Conservation (phyloP, 2,329 filamentous ascomycete species). For the Pseudogymnoascus sp. region DNA sequence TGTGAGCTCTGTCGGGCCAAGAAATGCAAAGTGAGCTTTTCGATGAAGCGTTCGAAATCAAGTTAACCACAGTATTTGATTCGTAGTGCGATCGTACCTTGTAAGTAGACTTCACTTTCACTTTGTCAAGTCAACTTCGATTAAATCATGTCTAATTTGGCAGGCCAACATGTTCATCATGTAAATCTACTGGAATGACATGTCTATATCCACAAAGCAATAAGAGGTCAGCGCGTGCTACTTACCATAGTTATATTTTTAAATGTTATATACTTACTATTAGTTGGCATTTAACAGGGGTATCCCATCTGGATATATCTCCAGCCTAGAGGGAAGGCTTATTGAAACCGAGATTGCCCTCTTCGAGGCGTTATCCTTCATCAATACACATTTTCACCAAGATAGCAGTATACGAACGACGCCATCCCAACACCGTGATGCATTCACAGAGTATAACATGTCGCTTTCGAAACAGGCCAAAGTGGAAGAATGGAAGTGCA, state of each 20-base stretch:
- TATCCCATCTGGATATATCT: not conserved
- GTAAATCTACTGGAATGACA: not conserved
- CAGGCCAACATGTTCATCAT: constrained; percentile 2
- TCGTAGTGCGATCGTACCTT: constrained; percentile 2
- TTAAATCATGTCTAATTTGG: not conserved
- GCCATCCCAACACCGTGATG: not conserved
- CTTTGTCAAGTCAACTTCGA: not conserved
- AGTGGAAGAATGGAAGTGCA: not conserved
- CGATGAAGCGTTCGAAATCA: not conserved
- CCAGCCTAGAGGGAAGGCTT: not conserved
- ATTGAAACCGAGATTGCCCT: constrained; percentile 1
- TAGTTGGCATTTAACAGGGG: not conserved
- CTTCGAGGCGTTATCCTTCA: not conserved
- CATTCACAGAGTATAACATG: not conserved
- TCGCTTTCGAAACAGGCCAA: not conserved
- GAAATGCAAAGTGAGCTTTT: constrained; percentile 7
- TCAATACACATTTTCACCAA: not conserved
- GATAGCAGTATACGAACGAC: not conserved
- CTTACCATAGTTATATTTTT: not conserved
- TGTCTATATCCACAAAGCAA: constrained; percentile 10
- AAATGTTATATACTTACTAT: not conserved
- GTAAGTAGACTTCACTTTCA: not conserved
- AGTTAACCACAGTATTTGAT: not conserved
- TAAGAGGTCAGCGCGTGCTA: not conserved
- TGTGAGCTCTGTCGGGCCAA: constrained; percentile 6